Conservation (phyloP, 2,329 filamentous ascomycete genomes). For the Colletotrichum spaethianum region DNA sequence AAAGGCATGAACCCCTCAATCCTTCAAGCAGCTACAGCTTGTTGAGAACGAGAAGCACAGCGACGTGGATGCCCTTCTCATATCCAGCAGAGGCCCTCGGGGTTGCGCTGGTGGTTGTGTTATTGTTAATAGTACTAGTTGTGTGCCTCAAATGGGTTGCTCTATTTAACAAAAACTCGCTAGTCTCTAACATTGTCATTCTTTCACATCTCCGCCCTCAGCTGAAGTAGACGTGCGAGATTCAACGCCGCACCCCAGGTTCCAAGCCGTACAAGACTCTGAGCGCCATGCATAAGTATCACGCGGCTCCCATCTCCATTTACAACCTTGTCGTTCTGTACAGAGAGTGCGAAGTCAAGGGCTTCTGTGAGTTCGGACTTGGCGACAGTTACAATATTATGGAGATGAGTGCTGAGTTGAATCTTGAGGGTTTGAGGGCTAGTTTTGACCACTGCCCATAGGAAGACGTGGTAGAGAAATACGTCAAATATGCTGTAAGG, state of each 20-base stretch:
- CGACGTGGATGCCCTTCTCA: no score
- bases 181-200: neutral
- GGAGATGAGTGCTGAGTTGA: neutral
- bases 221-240: slow-evolving; percentile 8
- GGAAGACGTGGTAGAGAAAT: slow-evolving; percentile 15
- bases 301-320: neutral
- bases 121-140: neutral
- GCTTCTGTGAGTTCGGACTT: slow-evolving; percentile 1
- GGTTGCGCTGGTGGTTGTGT: no score
- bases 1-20: neutral
- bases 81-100: no score
- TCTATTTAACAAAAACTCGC: neutral
- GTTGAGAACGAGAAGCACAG: neutral
- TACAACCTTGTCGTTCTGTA: no score
- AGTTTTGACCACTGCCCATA: slow-evolving; percentile 13
- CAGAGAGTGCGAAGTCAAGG: neutral
- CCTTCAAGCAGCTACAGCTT: neutral
- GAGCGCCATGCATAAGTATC: slow-evolving; percentile 14
- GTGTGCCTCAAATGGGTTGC: neutral
- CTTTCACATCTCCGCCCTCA: neutral
- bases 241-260: slow-evolving; percentile 27
- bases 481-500: slow-evolving; percentile 20
- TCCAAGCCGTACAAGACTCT: slow-evolving; percentile 10
- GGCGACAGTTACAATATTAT: neutral
- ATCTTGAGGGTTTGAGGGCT: neutral